Evolutionary conservation across 345 rosid genomes (phyloP).

Genomic region (Gossypium arboreum): DNA sequence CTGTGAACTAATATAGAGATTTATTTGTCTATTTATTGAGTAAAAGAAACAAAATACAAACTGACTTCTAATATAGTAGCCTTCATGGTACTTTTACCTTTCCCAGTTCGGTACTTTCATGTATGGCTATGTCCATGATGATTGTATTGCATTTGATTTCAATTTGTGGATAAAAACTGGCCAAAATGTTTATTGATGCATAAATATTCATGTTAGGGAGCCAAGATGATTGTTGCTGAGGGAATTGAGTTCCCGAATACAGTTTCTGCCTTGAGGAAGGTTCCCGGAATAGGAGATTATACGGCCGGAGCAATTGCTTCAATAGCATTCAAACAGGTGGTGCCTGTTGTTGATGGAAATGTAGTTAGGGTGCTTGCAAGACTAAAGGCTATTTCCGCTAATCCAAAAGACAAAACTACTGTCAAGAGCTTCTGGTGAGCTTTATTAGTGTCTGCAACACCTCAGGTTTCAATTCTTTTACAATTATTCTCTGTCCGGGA

Average conservation of each 20-base stretch:
- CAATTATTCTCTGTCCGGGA: not conserved
- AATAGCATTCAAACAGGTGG: constrained; percentile 72
- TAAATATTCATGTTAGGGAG: constrained; percentile 43
- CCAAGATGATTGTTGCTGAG: constrained; percentile 49
- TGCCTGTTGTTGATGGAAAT: constrained; percentile 72
- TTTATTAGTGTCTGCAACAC: not conserved
- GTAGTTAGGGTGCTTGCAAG: constrained; percentile 70
- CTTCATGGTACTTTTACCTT: not conserved
- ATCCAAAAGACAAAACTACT: constrained; percentile 66
- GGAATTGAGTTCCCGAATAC: constrained; percentile 51
- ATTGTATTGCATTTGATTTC: not conserved
- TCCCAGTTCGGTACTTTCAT: not conserved
- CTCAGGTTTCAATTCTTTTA: not conserved
- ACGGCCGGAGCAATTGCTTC: constrained; percentile 79
- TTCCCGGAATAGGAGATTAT: constrained; percentile 72
- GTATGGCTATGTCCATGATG: not conserved
- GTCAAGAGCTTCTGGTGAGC: constrained; percentile 70
- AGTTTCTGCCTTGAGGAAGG: constrained; percentile 43
- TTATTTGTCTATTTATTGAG: too few relatives aligned
- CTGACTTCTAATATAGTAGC: too few relatives aligned
- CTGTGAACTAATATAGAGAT: too few relatives aligned
- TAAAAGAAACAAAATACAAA: too few relatives aligned
- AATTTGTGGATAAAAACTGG: not conserved
- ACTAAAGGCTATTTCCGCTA: constrained; percentile 70
- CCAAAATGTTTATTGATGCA: not conserved